Evolutionary conservation across 1,284 basidiomycete genomes (phyloP).

Genomic region (Ceratobasidium sp.): DNA sequence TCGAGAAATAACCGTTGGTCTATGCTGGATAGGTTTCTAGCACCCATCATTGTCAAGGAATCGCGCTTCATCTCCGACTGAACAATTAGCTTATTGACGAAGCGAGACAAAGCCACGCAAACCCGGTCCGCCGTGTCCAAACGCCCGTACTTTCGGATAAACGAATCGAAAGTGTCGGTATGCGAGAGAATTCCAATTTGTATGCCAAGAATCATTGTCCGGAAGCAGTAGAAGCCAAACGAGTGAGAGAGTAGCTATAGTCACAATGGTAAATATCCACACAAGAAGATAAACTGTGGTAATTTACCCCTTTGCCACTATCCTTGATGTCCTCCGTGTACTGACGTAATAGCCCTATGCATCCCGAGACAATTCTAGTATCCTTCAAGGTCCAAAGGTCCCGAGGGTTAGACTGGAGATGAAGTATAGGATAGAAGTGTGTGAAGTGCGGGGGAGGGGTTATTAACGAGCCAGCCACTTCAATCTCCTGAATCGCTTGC

Average conservation of each 20-base stretch:
- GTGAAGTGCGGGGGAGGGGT: not conserved
- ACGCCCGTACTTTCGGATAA: not conserved
- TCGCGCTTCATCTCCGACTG: not conserved
- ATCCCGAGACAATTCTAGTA: not conserved
- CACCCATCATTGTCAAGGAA: not conserved
- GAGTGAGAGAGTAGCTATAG: not conserved
- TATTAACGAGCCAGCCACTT: not conserved
- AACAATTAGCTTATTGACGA: not conserved
- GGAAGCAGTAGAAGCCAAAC: conserved; percentile 23
- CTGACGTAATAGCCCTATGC: not conserved
- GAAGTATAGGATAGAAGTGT: not conserved
- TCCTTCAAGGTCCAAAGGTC: not conserved
- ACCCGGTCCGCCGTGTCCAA: not conserved
- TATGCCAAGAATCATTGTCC: not conserved
- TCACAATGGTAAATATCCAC: not conserved
- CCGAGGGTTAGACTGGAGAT: not conserved
- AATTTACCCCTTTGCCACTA: not conserved
- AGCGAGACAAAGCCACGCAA: not conserved
- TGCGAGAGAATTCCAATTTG: not conserved
- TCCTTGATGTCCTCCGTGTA: not conserved
- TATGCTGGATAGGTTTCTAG: not conserved
- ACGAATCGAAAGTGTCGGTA: not conserved
- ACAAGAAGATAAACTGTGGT: too few species aligned
- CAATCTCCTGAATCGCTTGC: not conserved
- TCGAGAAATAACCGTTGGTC: not conserved